These are phyloP conservation scores for Poa annua DNA, from an alignment of 176 grass and related monocot species.

Conservation along the genomic window DNA sequence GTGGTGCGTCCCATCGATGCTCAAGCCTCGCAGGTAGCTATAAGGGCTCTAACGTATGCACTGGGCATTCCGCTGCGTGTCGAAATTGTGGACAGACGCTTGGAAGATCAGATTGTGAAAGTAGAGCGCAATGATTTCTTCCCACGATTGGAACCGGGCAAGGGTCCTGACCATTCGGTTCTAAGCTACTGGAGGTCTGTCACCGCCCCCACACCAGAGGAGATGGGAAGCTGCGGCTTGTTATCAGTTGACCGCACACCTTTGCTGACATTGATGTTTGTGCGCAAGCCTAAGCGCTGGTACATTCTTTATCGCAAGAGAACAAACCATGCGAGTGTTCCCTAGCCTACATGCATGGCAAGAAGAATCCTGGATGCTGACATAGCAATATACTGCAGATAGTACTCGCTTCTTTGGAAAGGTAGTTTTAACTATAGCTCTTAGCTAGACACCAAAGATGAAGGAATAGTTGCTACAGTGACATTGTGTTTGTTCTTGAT, in stretches of 20 bases:
- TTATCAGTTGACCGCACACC: slow-evolving; percentile 7
- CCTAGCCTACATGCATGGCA: neutral
- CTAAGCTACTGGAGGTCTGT: neutral
- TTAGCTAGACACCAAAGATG: neutral
- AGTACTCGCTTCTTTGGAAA: neutral
- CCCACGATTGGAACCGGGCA: neutral
- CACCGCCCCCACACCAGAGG: neutral
- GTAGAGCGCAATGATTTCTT: slow-evolving; percentile 20
- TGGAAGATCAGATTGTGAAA: neutral
- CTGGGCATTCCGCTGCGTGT: slow-evolving; percentile 40
- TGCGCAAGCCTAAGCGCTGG: neutral
- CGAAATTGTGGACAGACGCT: neutral
- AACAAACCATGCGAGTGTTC: neutral
- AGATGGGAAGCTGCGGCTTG: neutral
- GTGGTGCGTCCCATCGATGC: neutral
- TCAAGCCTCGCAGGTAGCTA: neutral
- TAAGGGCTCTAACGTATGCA: slow-evolving; percentile 29
- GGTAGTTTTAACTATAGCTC: neutral
- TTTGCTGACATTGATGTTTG: slow-evolving; percentile 1
- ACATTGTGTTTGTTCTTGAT: neutral
- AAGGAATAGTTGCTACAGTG: neutral
- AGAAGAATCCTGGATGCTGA: neutral
- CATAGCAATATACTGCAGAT: neutral
- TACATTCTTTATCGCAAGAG: neutral
- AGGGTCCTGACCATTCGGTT: neutral